Evolutionary conservation across 2,329 filamentous ascomycete genomes (phyloP).

Genomic region (Diaporthe australafricana): DNA sequence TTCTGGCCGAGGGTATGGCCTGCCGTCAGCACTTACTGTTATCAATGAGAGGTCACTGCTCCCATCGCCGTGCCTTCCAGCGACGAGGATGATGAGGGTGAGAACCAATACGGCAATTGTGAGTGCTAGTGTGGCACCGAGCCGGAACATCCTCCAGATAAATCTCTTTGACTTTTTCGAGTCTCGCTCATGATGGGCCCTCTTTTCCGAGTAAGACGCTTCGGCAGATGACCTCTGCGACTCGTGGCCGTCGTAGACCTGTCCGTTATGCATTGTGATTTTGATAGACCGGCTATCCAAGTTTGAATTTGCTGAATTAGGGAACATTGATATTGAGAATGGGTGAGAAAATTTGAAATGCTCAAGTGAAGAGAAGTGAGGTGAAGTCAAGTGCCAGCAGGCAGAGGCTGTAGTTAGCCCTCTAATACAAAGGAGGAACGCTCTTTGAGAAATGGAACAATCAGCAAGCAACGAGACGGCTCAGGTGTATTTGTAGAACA

Average conservation of each 20-base stretch:
- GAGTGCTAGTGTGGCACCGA: conserved; percentile 26
- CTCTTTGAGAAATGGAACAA: conserved; percentile 6
- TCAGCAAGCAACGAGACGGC: conserved; percentile 18
- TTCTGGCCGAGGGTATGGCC: too few relatives aligned
- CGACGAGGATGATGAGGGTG: conserved; percentile 33
- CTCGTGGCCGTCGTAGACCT: conserved; percentile 6
- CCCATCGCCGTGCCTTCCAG: conserved; percentile 31
- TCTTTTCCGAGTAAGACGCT: neutral
- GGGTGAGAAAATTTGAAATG: neutral
- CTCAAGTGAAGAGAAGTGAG: neutral
- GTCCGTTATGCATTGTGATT: neutral
- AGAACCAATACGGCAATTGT: conserved; percentile 32
- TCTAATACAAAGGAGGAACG: conserved; percentile 4
- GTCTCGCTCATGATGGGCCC: neutral
- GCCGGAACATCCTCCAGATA: conserved; percentile 32
- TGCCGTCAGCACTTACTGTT: conserved; percentile 32
- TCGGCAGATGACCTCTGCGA: conserved; percentile 11
- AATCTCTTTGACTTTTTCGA: conserved; percentile 17
- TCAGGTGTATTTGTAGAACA: conserved; percentile 8
- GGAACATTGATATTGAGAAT: conserved; percentile 1
- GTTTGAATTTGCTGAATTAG: neutral
- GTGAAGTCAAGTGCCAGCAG: neutral
- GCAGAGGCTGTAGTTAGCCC: conserved; percentile 12
- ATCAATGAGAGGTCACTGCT: conserved; percentile 33
- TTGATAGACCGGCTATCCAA: conserved; percentile 13